phyloP scores from a whole-genome alignment of 306 rosid genomes.

The Carpinus viminea region DNA sequence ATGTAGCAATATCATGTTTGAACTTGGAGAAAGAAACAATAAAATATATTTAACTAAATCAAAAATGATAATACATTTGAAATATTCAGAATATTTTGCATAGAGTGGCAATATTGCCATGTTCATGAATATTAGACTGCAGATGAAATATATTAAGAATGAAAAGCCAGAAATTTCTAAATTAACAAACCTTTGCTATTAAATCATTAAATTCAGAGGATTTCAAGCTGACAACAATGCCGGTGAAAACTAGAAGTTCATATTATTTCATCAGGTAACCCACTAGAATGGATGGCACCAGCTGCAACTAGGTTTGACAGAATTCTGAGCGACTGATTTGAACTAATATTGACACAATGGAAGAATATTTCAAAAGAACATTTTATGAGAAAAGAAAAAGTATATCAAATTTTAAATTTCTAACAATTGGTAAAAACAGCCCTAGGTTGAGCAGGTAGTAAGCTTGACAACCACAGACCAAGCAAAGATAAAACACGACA shows the following conservation, averaged over 20 bases:
- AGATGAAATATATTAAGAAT: neutral
- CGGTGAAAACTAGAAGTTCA: conserved; percentile 68
- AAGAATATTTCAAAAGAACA: neutral
- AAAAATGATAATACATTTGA: neutral
- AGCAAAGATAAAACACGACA: too few relatives aligned
- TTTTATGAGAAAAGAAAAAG: too few relatives aligned
- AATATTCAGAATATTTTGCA: neutral
- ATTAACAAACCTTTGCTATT: conserved; percentile 60
- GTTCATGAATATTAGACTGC: neutral
- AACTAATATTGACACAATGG: conserved; percentile 23
- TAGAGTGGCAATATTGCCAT: neutral
- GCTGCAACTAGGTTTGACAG: conserved; percentile 85
- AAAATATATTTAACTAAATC: neutral
- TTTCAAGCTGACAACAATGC: conserved; percentile 52
- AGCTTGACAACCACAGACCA: too few relatives aligned
- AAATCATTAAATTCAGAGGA: conserved; percentile 65
- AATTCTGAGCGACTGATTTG: conserved; percentile 73
- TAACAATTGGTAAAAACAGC: too few relatives aligned
- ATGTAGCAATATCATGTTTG: neutral
- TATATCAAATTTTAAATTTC: too few relatives aligned
- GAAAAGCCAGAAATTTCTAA: conserved; percentile 31
- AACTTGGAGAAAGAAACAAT: neutral
- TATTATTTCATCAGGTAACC: conserved; percentile 60
- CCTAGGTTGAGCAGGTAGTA: too few relatives aligned
- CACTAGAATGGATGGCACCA: conserved; percentile 63